Conservation (phyloP, 345 rosid genomes). For the Aquilaria malaccensis region DNA sequence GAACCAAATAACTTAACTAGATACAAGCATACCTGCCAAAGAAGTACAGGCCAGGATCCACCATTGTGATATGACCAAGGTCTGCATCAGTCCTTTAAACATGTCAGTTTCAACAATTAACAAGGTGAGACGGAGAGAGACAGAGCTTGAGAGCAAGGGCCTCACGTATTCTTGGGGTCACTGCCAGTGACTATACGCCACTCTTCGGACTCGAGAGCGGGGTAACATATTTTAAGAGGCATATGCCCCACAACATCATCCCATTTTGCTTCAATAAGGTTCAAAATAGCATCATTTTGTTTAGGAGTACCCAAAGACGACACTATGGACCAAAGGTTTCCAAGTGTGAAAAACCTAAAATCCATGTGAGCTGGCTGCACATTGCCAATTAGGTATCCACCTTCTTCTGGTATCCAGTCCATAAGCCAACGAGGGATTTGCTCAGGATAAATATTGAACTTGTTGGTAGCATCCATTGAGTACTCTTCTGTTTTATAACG, state of each 20-base stretch:
- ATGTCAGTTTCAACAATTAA: slow-evolving; percentile 11
- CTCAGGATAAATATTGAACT: slow-evolving; percentile 86
- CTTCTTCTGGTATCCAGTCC: slow-evolving; percentile 86
- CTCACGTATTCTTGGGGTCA: slow-evolving; percentile 96
- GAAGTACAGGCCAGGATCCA: slow-evolving; percentile 97
- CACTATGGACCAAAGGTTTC: slow-evolving; percentile 78
- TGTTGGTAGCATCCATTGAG: slow-evolving; percentile 75
- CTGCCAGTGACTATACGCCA: slow-evolving; percentile 97
- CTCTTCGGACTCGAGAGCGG: slow-evolving; percentile 79
- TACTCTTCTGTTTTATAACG: slow-evolving; percentile 90
- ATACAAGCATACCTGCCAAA: slow-evolving; percentile 78
- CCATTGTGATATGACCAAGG: slow-evolving; percentile 99
- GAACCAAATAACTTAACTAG: too few relatives aligned
- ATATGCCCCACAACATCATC: slow-evolving; percentile 67
- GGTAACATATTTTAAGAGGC: slow-evolving; percentile 93
- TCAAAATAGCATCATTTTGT: slow-evolving; percentile 65
- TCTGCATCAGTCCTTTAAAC: slow-evolving; percentile 34
- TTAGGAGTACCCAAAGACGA: slow-evolving; percentile 75
- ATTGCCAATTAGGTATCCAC: slow-evolving; percentile 76
- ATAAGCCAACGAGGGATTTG: slow-evolving; percentile 85
- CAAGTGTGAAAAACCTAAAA: slow-evolving; percentile 78
- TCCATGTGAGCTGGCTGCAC: slow-evolving; percentile 90
- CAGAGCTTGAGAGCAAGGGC: neutral
- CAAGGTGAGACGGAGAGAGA: neutral
- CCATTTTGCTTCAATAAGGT: slow-evolving; percentile 76